Base-by-base conservation (phyloP, 768 basidiomycete species). In the Tephrocybe sp. region DNA sequence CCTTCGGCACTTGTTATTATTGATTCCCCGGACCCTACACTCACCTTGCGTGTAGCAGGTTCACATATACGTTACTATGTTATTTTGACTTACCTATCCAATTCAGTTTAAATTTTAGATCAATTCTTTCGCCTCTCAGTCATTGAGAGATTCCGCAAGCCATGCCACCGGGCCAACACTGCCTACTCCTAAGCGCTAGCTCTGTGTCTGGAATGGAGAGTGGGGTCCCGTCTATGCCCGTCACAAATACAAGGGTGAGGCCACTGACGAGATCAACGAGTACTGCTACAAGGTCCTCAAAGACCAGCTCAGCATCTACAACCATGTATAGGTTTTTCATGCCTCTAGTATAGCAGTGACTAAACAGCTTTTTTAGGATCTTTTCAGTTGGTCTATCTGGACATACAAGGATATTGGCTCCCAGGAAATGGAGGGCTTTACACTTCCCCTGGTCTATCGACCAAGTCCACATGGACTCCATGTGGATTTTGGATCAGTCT, bases 401-500 rank as follows among this genome's bases (percentile, higher is more conserved):
- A 69, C 90, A 16, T 92, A 88, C 78, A 92, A 87, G 60, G 86
- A 89, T 59, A 86, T 88, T 57, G 87, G 87, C n/a, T 87, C 85
- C 76, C 86, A 89, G 68, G 89, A 89, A 33, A 89, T 92, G 88
- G 84, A n/a, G n/a, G n/a, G n/a, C n/a, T n/a, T n/a, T n/a, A n/a
- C n/a, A n/a, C n/a, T n/a, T n/a, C n/a, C n/a, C n/a, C n/a, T n/a
- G n/a, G n/a, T n/a, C n/a, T n/a, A n/a, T n/a, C n/a, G n/a, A n/a
- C n/a, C n/a, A n/a, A n/a, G n/a, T n/a, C n/a, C n/a, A n/a, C n/a
- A n/a, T n/a, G n/a, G n/a, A n/a, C n/a, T n/a, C n/a, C n/a, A n/a
- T n/a, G n/a, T n/a, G n/a, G n/a, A n/a, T n/a, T n/a, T n/a, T n/a
- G n/a, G n/a, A n/a, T n/a, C n/a, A n/a, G n/a, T n/a, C n/a, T n/a